These are phyloP conservation scores for Pinguiococcus pyrenoidosus DNA, from an alignment of 108 stramenopile genomes.

Conservation along the genomic window DNA sequence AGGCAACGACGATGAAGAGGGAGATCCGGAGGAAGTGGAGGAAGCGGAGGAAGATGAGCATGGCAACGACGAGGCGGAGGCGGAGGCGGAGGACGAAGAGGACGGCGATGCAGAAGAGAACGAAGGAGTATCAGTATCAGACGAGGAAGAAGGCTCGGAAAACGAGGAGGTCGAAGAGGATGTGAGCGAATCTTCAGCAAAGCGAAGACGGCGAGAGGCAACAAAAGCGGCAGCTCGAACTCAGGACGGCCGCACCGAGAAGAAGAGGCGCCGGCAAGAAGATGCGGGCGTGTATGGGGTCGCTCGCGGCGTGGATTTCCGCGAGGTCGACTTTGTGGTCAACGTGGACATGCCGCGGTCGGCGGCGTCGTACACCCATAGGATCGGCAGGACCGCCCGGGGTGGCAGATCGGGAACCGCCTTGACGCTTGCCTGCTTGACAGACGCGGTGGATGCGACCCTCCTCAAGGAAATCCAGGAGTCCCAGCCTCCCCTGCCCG, in stretches of 20 bases:
- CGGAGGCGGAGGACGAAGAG: constrained; percentile 25
- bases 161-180: neutral
- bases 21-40: constrained; percentile 25
- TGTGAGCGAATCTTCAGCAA: no score
- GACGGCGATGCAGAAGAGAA: constrained; percentile 13
- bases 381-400: constrained; percentile 93
- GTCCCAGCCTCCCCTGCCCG: constrained; percentile 55
- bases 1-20: constrained; percentile 13
- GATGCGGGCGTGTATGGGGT: constrained; percentile 78
- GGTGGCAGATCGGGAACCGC: constrained; percentile 87
- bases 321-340: constrained; percentile 77
- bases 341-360: constrained; percentile 90
- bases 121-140: constrained; percentile 1
- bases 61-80: constrained; percentile 25
- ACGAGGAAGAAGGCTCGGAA: constrained; percentile 6
- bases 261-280: neutral
- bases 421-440: constrained; percentile 54
- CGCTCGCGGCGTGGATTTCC: constrained; percentile 87
- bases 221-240: no score
- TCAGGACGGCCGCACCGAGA: neutral
- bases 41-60: constrained; percentile 8
- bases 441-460: constrained; percentile 22
- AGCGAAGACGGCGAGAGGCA: no score
- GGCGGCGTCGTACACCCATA: constrained; percentile 75
- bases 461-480: constrained; percentile 44